A percentile compares a stretch with the other conserved stretches of the same genome.
Conservation (phyloP, 2,329 filamentous ascomycete genomes). For the Verticillium nonalfalfae region DNA sequence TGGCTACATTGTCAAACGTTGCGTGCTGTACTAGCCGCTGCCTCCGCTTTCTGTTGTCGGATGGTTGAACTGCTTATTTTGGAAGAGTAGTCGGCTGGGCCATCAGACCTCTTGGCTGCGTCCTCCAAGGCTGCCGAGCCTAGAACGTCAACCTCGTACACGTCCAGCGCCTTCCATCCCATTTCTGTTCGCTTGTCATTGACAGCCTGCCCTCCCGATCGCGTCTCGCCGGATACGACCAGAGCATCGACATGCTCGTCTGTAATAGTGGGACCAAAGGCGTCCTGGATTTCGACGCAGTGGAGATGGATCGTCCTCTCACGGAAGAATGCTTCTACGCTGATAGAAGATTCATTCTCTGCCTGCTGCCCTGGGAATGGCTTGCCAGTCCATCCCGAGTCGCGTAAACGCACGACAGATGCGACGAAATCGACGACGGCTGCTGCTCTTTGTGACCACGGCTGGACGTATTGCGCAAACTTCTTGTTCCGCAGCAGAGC, state of each 20-base stretch:
- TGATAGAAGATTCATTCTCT: conserved; percentile 2
- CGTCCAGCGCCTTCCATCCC: conserved; percentile 68
- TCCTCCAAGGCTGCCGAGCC: conserved; percentile 42
- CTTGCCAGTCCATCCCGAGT: conserved; percentile 28
- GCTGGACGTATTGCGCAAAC: conserved; percentile 71
- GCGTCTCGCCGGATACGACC: conserved; percentile 83
- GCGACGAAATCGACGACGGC: conserved; percentile 68
- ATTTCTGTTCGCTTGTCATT: conserved; percentile 74
- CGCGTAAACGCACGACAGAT: conserved; percentile 45
- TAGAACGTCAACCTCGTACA: conserved; percentile 87
- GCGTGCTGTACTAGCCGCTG: conserved; percentile 1
- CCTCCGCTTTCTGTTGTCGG: conserved; percentile 40
- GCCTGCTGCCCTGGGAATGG: background rate
- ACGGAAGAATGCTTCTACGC: conserved; percentile 45
- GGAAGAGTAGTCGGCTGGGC: conserved; percentile 59
- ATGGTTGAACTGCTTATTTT: conserved; percentile 95
- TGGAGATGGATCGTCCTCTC: conserved; percentile 59
- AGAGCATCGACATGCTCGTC: conserved; percentile 72
- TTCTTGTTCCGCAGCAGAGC: conserved; percentile 85
- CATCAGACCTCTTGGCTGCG: background rate
- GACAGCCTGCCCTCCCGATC: conserved; percentile 74
- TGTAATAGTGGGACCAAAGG: conserved; percentile 85
- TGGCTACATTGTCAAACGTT: no score
- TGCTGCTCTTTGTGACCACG: conserved; percentile 69
- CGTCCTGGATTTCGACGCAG: conserved; percentile 80